phyloP scores from a whole-genome alignment of 2,329 filamentous ascomycete genomes.

The Penicillium sp. region DNA sequence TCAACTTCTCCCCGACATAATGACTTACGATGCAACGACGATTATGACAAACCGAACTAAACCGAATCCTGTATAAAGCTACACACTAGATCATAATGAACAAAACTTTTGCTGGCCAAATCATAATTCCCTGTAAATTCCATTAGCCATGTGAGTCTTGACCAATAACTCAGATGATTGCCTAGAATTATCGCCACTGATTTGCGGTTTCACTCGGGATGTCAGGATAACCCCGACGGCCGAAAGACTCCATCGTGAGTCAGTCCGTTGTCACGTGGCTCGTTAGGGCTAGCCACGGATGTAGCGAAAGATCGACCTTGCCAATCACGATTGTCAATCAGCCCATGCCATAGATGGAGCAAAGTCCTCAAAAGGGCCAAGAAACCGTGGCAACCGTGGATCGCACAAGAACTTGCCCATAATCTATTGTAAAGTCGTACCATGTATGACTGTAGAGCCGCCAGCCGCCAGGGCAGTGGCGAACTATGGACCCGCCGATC shows the following conservation, averaged over 20 bases:
- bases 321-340: background rate
- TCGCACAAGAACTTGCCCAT: background rate
- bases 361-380: background rate
- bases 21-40: slow-evolving; percentile 20
- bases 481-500: slow-evolving; percentile 9
- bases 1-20: slow-evolving; percentile 12
- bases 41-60: slow-evolving; percentile 17
- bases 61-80: slow-evolving; percentile 18
- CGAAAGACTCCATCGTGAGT: slow-evolving; percentile 1
- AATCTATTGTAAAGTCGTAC: background rate
- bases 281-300: background rate
- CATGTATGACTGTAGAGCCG: background rate
- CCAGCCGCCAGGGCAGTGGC: slow-evolving; percentile 13
- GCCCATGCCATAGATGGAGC: background rate
- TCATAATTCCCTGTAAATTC: background rate
- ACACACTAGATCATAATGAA: slow-evolving; percentile 13
- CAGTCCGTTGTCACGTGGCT: background rate
- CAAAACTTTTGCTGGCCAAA: slow-evolving; percentile 20
- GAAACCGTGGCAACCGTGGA: background rate
- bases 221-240: background rate
- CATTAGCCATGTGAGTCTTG: background rate
- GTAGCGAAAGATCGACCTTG: background rate
- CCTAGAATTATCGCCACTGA: background rate
- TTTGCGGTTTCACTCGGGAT: background rate
- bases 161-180: background rate